Base-by-base conservation (phyloP, 495 filamentous ascomycete genomes). In the Penicillium pulvis region DNA sequence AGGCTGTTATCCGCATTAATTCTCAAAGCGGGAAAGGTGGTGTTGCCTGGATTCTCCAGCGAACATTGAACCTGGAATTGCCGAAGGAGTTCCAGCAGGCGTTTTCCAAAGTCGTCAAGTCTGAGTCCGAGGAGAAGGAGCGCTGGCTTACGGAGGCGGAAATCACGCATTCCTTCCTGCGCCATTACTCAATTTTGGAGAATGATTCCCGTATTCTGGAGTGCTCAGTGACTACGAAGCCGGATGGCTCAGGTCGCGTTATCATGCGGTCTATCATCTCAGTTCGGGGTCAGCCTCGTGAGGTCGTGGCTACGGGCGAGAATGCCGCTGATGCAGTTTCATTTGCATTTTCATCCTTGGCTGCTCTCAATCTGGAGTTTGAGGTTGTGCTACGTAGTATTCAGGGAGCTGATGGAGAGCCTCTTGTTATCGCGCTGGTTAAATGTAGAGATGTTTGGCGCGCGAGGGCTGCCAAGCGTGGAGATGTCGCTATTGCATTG, bases 1-100 rank as follows among this genome's bases (percentile, higher is more conserved):
- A 95, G 72, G 91, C 90, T 31, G 86, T 95, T 67, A 96, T 96
- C 71, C 87, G 91, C 19, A 90, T 96, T 75, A 96, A 95, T 66
- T 90, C 87, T 14, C 92, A 96, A 67, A 88, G 84, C 59, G 92
- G 92, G 42, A 96, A 96, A 71, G 91, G 90, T 46, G 91, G 92
- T 54, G 85, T 88, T 52, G 90, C 92, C 17, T 96, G 88, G 90
- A 20, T 47, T 6, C 44, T 47, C 3, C 44, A 87, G 60, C 85
- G 85, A 20, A 81, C 85, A 31, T 81, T 95, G 30, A 82, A 93
- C 51, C 86, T 95, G 48, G 90, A 55, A 92, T 64, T 79, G 93
- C 45, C 91, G 91, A 44, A 55, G 23, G 52, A 30, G 41, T 44
- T 55, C 36, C 36, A 43, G 19, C 36, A 44, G 30, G 36, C 24